A percentile compares a stretch with the other conserved stretches of the same genome.
Conservation (phyloP, 805 yeast species). For the Saccharomycopsis vini region DNA sequence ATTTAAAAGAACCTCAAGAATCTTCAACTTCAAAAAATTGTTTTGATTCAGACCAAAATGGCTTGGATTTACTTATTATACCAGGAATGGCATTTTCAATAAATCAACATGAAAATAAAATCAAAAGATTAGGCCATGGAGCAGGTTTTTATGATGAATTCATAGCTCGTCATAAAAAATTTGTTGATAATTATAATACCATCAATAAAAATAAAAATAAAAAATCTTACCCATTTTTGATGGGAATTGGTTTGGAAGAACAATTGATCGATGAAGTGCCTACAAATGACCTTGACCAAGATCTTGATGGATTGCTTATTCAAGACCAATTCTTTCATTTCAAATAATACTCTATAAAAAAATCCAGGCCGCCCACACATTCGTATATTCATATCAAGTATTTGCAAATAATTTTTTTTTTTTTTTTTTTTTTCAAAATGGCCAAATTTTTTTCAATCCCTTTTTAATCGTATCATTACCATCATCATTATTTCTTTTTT, state of each 20-base stretch:
- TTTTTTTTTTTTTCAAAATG: neutral
- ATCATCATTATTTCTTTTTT: neutral
- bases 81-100: conserved; percentile 82
- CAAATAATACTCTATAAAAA: neutral
- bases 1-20: conserved; percentile 56
- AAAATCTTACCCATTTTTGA: conserved; percentile 30
- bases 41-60: conserved; percentile 21
- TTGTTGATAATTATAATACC: conserved; percentile 15
- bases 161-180: conserved; percentile 37
- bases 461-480: neutral
- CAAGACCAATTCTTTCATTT: conserved; percentile 25
- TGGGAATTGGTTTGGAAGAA: conserved; percentile 60
- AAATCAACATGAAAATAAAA: conserved; percentile 21
- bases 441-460: conserved; percentile 4
- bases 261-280: conserved; percentile 52
- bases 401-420: neutral
- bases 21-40: conserved; percentile 10
- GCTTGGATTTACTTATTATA: conserved; percentile 63
- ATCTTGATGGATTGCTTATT: conserved; percentile 45
- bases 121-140: conserved; percentile 79
- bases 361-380: neutral
- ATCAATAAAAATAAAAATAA: conserved; percentile 19
- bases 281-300: conserved; percentile 54
- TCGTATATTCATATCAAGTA: neutral
- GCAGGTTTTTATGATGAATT: conserved; percentile 87